These are phyloP conservation scores for Pseudopyrenochaeta lycopersici DNA, from an alignment of 2,329 filamentous ascomycete genomes.

Conservation along the genomic window DNA sequence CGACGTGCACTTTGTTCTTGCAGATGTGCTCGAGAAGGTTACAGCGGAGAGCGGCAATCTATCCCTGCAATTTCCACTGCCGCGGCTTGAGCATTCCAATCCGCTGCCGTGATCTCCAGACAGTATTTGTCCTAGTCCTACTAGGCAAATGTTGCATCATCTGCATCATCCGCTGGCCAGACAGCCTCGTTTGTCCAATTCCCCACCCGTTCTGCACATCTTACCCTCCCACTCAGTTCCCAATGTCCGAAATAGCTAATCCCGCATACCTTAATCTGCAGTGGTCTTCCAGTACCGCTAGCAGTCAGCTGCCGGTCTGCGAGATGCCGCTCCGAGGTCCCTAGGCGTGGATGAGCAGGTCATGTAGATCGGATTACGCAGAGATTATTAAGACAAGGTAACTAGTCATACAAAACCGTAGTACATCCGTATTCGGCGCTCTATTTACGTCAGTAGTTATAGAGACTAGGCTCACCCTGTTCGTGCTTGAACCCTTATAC, in stretches of 20 bases:
- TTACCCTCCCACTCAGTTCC: not conserved
- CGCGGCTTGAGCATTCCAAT: not conserved
- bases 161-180: not conserved
- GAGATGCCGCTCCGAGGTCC: not conserved
- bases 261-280: not conserved
- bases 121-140: too few species aligned
- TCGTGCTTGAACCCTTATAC: too few species aligned
- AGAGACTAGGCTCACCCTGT: too few species aligned
- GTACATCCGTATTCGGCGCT: too few species aligned
- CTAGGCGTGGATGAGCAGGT: too few species aligned
- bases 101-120: not conserved
- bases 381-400: too few species aligned
- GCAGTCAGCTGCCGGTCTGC: too few species aligned
- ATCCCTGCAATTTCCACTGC: not conserved
- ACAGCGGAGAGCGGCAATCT: not conserved
- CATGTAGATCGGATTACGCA: too few species aligned
- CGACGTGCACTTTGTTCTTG: not conserved
- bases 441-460: too few species aligned
- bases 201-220: not conserved
- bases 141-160: not conserved
- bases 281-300: not conserved
- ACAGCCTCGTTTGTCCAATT: conserved; percentile 1
- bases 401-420: too few species aligned
- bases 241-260: conserved; percentile 7
- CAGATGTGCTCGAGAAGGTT: not conserved